Evolutionary conservation across 306 rosid genomes (phyloP).

Genomic region (Lagenaria siceraria): DNA sequence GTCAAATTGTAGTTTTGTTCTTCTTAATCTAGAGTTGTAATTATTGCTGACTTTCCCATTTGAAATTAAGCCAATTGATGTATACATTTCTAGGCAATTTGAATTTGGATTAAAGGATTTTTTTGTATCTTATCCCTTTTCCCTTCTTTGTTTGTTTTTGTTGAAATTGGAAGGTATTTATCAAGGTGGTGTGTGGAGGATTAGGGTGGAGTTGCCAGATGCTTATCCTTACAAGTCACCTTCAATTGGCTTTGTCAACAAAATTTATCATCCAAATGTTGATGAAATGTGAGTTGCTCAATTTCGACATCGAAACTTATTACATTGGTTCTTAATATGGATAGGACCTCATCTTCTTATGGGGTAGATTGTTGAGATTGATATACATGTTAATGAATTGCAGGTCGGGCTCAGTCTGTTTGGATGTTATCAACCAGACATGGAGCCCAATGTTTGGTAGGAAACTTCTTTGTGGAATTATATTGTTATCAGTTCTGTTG

Average conservation of each 20-base stretch:
- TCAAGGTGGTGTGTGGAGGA: slow-evolving; percentile 74
- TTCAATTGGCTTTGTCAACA: slow-evolving; percentile 74
- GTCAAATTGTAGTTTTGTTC: background rate
- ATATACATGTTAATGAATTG: slow-evolving; percentile 14
- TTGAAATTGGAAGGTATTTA: slow-evolving; percentile 56
- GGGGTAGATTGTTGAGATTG: slow-evolving; percentile 3
- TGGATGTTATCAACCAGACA: slow-evolving; percentile 84
- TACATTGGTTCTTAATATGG: slow-evolving; percentile 8
- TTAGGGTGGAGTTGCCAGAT: slow-evolving; percentile 76
- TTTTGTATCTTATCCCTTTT: background rate
- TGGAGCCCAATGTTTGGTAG: slow-evolving; percentile 99
- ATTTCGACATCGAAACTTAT: background rate
- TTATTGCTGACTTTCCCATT: background rate
- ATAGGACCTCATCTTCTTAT: background rate
- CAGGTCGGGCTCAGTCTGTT: slow-evolving; percentile 90
- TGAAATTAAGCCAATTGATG: background rate
- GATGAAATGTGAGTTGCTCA: slow-evolving; percentile 68
- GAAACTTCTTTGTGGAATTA: slow-evolving; percentile 6
- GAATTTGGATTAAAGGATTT: background rate
- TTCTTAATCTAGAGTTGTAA: background rate
- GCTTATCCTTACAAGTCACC: slow-evolving; percentile 93
- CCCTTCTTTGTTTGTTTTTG: background rate
- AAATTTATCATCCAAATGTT: slow-evolving; percentile 87
- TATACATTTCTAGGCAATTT: background rate
- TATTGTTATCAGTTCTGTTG: background rate